Conservation (phyloP, 805 yeast species). For the Saccharomycopsis microspora region DNA sequence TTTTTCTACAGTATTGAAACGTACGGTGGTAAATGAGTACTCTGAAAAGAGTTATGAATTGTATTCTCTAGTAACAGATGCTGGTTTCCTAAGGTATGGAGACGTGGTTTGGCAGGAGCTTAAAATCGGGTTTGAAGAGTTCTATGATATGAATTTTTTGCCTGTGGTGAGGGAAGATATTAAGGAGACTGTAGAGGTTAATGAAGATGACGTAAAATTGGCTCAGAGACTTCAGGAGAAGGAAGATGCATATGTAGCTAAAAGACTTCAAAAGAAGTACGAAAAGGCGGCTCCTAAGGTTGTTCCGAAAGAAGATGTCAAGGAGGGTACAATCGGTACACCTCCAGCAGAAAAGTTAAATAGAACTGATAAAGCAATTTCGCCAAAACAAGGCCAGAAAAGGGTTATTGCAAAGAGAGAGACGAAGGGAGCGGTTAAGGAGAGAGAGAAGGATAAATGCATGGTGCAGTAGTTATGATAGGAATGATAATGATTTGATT, state of each 20-base stretch:
- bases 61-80: constrained; percentile 64
- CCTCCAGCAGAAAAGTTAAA: too few species aligned
- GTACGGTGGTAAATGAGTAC: constrained; percentile 16
- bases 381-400: too few species aligned
- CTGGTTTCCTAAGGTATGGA: constrained; percentile 37
- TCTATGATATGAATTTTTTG: constrained; percentile 54
- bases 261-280: constrained; percentile 24
- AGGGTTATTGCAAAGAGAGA: too few species aligned
- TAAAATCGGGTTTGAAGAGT: constrained; percentile 58
- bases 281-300: too few species aligned
- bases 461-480: too few species aligned
- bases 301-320: too few species aligned
- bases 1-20: constrained; percentile 53
- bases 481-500: too few species aligned
- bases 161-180: constrained; percentile 26
- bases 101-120: constrained; percentile 79
- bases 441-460: too few species aligned
- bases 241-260: constrained; percentile 43
- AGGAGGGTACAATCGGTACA: too few species aligned
- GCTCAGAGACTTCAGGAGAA: constrained; percentile 39
- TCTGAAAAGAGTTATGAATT: constrained; percentile 37
- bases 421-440: too few species aligned
- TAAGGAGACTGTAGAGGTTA: neutral
- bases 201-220: constrained; percentile 31
- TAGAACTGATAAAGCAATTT: too few species aligned